Conservation (phyloP, 2,329 filamentous ascomycete species). For the Fusarium mangiferae region DNA sequence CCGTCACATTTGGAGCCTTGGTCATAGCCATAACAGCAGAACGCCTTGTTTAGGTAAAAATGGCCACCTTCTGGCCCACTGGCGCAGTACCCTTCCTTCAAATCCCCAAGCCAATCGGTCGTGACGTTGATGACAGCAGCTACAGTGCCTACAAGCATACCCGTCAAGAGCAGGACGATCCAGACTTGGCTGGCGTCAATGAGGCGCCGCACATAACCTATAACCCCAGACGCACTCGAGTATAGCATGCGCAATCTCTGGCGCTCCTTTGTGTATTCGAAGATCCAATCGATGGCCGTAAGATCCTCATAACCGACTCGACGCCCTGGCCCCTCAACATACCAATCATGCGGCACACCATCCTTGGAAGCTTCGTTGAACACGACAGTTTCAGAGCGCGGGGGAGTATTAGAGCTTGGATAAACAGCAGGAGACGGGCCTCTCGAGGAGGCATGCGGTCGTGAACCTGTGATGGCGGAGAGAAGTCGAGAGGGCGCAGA, state of each 20-base stretch:
- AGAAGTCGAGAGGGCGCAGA: conserved; percentile 60
- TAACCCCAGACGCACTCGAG: conserved; percentile 73
- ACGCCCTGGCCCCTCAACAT: conserved; percentile 86
- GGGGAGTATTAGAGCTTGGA: conserved; percentile 16
- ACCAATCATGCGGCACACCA: conserved; percentile 76
- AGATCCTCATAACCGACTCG: conserved; percentile 95
- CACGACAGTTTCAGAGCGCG: conserved; percentile 19
- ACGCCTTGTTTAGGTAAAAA: conserved; percentile 91
- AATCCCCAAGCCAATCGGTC: conserved; percentile 91
- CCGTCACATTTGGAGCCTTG: conserved; percentile 83
- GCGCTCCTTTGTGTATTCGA: conserved; percentile 96
- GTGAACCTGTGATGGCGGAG: conserved; percentile 55
- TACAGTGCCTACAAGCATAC: conserved; percentile 82
- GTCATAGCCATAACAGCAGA: conserved; percentile 94
- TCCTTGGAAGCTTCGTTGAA: conserved; percentile 54
- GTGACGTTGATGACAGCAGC: conserved; percentile 91
- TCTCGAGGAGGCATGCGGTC: conserved; percentile 25
- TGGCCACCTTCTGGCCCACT: conserved; percentile 78
- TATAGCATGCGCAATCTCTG: conserved; percentile 84
- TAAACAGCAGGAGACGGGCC: conserved; percentile 34
- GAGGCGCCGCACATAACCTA: conserved; percentile 78
- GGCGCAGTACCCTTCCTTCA: conserved; percentile 90
- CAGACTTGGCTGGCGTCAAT: conserved; percentile 91
- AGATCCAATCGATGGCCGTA: conserved; percentile 99
- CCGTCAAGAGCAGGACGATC: conserved; percentile 87